phyloP scores from a whole-genome alignment of 2,329 filamentous ascomycete genomes.

The Talaromyces sp. region DNA sequence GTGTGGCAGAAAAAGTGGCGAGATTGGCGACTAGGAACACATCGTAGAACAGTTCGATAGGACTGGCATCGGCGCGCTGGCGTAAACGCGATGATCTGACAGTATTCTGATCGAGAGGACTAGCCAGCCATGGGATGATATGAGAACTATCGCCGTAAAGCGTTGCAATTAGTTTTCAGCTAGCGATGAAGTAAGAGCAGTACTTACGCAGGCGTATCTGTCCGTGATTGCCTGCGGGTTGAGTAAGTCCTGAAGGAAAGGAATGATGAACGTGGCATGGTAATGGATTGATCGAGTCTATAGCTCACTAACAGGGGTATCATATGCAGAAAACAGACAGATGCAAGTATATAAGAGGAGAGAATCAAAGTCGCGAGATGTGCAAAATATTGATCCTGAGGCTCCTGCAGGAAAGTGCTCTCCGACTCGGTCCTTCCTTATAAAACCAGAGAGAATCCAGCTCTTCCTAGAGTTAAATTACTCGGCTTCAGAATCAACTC shows the following conservation, averaged over 20 bases:
- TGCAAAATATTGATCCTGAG: neutral
- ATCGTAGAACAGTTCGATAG: slow-evolving; percentile 59
- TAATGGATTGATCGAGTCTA: slow-evolving; percentile 23
- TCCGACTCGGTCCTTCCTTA: neutral
- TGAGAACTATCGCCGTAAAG: neutral
- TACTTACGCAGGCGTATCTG: slow-evolving; percentile 25
- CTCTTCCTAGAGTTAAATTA: slow-evolving; percentile 16
- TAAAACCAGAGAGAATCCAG: neutral
- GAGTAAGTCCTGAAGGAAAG: slow-evolving; percentile 31
- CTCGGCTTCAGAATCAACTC: slow-evolving; percentile 26
- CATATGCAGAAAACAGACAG: slow-evolving; percentile 19
- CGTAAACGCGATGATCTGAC: slow-evolving; percentile 33
- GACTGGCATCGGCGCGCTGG: slow-evolving; percentile 49
- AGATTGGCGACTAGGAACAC: slow-evolving; percentile 64
- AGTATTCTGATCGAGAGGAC: slow-evolving; percentile 30
- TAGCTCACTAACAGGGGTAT: slow-evolving; percentile 20
- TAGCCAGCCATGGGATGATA: slow-evolving; percentile 32
- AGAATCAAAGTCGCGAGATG: neutral
- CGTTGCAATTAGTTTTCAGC: slow-evolving; percentile 1
- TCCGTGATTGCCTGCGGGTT: slow-evolving; percentile 20
- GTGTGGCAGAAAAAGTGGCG: slow-evolving; percentile 57
- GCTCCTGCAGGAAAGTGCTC: neutral
- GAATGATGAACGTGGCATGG: slow-evolving; percentile 29
- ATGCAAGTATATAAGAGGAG: neutral
- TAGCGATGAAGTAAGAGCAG: neutral